Evolutionary conservation across 1,139 yeast species (phyloP), one percentile per base, ranked within the genome.

Genomic region (Pichia norvegensis): DNA sequence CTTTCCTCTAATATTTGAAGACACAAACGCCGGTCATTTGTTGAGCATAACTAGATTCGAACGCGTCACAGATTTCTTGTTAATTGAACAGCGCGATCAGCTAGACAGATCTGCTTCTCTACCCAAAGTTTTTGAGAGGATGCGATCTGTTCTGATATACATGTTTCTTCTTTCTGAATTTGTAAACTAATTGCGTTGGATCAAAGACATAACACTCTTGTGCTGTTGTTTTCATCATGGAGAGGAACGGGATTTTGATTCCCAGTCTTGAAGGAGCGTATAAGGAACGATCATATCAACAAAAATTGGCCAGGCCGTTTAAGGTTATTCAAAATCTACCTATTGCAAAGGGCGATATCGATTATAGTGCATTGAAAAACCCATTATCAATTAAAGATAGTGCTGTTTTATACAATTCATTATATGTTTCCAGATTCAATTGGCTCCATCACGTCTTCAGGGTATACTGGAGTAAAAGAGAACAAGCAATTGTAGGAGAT

Each of bases 381-480:
- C 86, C 95, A 2, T 66, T 87, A 35, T 74, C 86, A 0, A 72
- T 84, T 4, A 78, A 78, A 56, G 95, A 87, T 56, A 73, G 87
- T 36, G 87, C 84, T 0, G 84, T 81, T 0, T 60, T 83, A 25
- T 82, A 82, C 55, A 74, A 81, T 42, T 82, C 97, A 1, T 64
- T 90, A 46, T 74, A 85, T 60, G 77, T 78, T 44, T 88, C 97
- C 0, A 70, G 97, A 36, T 73, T 73, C 51, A 79, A 79, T 16
- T 90, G 94, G 79, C 67, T 82, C 2, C 54, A 62, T 46, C 60
- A 63, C 43, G 78, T 87, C 76, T 88, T 90, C 60, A 77, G 78
- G 51, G 70, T 85, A 44, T 86, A 80, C 57, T 90, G 97, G 96
- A 69, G 88, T 46, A 76, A 78, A 69, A 57, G 74, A 78, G 76